Conservation (phyloP, 73 alveolate genomes). For the Paramecium sonneborni region DNA sequence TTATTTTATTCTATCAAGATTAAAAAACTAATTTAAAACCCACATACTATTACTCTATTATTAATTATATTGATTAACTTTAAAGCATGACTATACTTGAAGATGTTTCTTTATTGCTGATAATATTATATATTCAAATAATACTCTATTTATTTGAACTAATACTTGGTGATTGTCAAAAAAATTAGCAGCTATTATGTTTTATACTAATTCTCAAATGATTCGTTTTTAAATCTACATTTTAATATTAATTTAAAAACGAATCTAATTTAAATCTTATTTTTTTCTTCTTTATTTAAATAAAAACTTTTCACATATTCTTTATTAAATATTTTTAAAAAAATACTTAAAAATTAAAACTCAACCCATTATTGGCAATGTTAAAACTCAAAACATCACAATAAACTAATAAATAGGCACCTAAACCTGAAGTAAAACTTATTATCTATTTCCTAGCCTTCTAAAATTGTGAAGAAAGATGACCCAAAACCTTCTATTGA, state of each 20-base stretch:
- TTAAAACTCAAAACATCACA: not conserved
- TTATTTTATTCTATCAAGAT: no score
- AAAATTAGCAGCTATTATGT: not conserved
- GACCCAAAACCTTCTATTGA: not conserved
- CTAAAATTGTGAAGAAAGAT: not conserved
- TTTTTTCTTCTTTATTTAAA: not conserved
- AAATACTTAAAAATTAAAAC: not conserved
- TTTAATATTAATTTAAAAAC: slow-evolving; percentile 41
- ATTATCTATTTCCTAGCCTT: not conserved
- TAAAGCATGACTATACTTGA: not conserved
- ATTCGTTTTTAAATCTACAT: not conserved
- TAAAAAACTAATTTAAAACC: no score
- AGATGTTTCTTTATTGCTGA: slow-evolving; percentile 18
- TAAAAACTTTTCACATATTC: not conserved
- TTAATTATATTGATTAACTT: not conserved
- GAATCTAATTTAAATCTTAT: not conserved
- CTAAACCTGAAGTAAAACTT: not conserved
- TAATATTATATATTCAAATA: not conserved
- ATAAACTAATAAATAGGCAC: not conserved
- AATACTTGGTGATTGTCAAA: not conserved
- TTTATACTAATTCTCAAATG: not conserved
- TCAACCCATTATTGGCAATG: not conserved
- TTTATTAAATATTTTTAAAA: not conserved
- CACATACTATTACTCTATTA: not conserved
- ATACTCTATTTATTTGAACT: not conserved